Conservation (phyloP, 768 basidiomycete genomes). For the Pleurotus citrinopileatus region DNA sequence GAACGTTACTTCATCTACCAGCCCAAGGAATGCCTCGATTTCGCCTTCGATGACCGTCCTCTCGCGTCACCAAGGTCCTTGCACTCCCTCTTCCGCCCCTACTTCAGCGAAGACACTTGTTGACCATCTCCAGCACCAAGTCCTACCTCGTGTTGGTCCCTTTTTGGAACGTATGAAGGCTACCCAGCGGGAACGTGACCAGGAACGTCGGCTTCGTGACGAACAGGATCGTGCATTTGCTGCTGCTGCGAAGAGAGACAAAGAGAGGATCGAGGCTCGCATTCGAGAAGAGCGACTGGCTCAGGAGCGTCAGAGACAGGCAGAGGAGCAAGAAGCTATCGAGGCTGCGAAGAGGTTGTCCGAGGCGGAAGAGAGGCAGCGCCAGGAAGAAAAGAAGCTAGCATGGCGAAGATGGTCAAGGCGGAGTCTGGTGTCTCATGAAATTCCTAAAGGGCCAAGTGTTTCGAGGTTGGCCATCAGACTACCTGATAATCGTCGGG, state of each 20-base stretch:
- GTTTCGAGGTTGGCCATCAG: slow-evolving; percentile 50
- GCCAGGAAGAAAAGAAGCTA: slow-evolving; percentile 33
- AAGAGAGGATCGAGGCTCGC: slow-evolving; percentile 37
- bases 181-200: slow-evolving; percentile 45
- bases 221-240: slow-evolving; percentile 82
- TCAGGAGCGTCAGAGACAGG: slow-evolving; percentile 24
- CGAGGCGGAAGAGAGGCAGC: slow-evolving; percentile 32
- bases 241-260: slow-evolving; percentile 58
- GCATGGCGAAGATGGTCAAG: slow-evolving; percentile 63
- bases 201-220: slow-evolving; percentile 63
- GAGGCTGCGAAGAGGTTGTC: slow-evolving; percentile 25
- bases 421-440: slow-evolving; percentile 38
- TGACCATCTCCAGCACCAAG: slow-evolving; percentile 62
- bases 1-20: slow-evolving; percentile 31
- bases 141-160: slow-evolving; percentile 79
- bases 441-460: slow-evolving; percentile 18
- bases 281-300: slow-evolving; percentile 20
- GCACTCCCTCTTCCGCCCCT: slow-evolving; percentile 32
- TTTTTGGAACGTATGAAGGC: slow-evolving; percentile 65
- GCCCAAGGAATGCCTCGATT: slow-evolving; percentile 27
- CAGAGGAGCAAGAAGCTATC: slow-evolving; percentile 16
- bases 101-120: slow-evolving; percentile 66
- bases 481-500: slow-evolving; percentile 52
- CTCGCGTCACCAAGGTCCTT: slow-evolving; percentile 78
- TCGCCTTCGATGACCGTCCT: slow-evolving; percentile 71